Evolutionary conservation across 2,329 filamentous ascomycete species (phyloP).

Genomic region (Phialocephala subalpina): DNA sequence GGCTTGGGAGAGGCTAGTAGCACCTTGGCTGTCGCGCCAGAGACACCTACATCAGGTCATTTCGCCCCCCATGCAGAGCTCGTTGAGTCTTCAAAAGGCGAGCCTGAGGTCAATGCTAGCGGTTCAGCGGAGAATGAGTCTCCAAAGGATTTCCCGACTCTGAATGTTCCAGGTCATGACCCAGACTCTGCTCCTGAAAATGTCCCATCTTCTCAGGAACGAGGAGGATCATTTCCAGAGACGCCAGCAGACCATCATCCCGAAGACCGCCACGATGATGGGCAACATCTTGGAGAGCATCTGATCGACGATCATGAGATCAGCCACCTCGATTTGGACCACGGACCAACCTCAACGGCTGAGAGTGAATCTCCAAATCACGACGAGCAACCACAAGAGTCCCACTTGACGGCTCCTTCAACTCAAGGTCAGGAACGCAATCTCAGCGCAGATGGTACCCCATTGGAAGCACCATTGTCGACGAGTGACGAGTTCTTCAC

Average conservation of each 20-base stretch:
- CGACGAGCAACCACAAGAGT: not conserved
- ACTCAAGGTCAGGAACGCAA: not conserved
- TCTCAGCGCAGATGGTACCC: not conserved
- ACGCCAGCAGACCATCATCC: not conserved
- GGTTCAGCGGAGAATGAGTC: not conserved
- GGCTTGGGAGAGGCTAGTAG: not conserved
- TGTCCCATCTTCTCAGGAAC: not conserved
- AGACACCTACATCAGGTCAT: not conserved
- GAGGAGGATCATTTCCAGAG: not conserved
- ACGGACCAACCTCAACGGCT: not conserved
- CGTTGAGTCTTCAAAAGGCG: not conserved
- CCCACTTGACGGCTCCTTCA: not conserved
- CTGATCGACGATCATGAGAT: not conserved
- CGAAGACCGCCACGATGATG: too few species aligned
- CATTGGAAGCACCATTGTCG: not conserved
- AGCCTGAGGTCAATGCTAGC: not conserved
- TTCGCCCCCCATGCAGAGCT: not conserved
- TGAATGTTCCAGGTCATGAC: not conserved
- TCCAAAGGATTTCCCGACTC: not conserved
- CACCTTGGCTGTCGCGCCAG: not conserved
- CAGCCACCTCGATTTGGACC: not conserved
- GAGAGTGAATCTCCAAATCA: not conserved
- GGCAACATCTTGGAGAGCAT: not conserved
- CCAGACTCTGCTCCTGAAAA: not conserved
- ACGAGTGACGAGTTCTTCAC: conserved; percentile 1